A percentile compares a stretch with the other conserved stretches of the same genome.
Evolutionary conservation across 306 rosid genomes (phyloP).

Genomic region (Ormosia semicastrata): DNA sequence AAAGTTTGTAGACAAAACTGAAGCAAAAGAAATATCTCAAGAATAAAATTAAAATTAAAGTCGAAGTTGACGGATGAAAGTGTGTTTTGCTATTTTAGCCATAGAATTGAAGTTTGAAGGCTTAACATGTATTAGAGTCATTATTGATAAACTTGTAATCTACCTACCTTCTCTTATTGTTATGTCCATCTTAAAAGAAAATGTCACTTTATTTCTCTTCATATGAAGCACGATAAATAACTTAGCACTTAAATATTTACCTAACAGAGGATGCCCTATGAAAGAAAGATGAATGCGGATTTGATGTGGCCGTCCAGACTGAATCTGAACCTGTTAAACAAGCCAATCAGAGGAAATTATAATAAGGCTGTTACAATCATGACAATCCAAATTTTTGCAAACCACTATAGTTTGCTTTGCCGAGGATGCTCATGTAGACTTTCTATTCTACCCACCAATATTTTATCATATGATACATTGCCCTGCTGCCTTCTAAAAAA

Average conservation of each 20-base stretch:
- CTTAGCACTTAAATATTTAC: slow-evolving; percentile 39
- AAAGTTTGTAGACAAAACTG: background rate
- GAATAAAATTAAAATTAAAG: background rate
- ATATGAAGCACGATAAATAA: background rate
- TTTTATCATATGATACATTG: too few relatives aligned
- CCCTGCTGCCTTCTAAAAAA: too few relatives aligned
- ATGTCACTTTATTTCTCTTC: slow-evolving; percentile 3
- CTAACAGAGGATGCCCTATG: slow-evolving; percentile 83
- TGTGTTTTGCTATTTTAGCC: background rate
- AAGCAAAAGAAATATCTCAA: background rate
- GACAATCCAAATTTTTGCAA: background rate
- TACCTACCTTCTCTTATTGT: background rate
- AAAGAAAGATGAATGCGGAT: slow-evolving; percentile 93
- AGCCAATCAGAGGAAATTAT: slow-evolving; percentile 9
- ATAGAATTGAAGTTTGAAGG: background rate
- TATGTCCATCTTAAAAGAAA: background rate
- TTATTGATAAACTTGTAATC: background rate
- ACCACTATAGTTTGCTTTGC: background rate
- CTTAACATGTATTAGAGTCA: background rate
- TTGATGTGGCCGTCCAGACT: slow-evolving; percentile 95
- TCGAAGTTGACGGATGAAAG: background rate
- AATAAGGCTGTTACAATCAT: background rate
- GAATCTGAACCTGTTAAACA: slow-evolving; percentile 77
- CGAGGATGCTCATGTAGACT: background rate
- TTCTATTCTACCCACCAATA: background rate